Conservation (phyloP, 2,329 filamentous ascomycete genomes). For the Tolypocladium tropicale region DNA sequence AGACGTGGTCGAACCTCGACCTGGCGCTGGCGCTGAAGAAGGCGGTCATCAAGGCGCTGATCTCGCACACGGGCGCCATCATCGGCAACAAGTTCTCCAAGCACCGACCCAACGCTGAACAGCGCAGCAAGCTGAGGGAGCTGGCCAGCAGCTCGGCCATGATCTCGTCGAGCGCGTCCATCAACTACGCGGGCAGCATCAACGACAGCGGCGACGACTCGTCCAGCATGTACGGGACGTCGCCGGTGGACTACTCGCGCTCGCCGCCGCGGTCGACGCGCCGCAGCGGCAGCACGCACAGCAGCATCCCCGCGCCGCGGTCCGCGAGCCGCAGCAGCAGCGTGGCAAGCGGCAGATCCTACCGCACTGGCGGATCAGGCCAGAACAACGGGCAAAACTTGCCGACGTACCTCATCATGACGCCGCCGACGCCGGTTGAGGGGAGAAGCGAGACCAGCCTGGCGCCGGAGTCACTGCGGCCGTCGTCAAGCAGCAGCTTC, state of each 20-base stretch:
- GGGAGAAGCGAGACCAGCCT: conserved; percentile 12
- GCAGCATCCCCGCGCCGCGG: conserved; percentile 33
- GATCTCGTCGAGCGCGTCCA: conserved; percentile 27
- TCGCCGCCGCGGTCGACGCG: conserved; percentile 45
- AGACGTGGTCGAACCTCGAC: conserved; percentile 97
- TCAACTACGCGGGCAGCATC: conserved; percentile 29
- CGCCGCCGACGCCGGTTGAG: conserved; percentile 32
- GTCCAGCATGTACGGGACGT: conserved; percentile 41
- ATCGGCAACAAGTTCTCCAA: conserved; percentile 95
- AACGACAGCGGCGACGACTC: conserved; percentile 49
- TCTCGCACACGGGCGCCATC: conserved; percentile 91
- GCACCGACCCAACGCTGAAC: conserved; percentile 70
- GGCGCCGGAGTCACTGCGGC: conserved; percentile 20
- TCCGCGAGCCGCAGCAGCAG: conserved; percentile 44
- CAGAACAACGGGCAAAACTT: conserved; percentile 16
- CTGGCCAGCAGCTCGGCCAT: conserved; percentile 70
- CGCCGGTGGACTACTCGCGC: conserved; percentile 47
- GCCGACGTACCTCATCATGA: conserved; percentile 36
- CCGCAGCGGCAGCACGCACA: conserved; percentile 35
- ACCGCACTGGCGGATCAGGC: conserved; percentile 21
- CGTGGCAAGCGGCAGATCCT: conserved; percentile 35
- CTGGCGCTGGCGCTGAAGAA: conserved; percentile 88
- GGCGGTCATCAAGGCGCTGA: conserved; percentile 84
- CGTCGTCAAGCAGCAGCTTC: conserved; percentile 20
- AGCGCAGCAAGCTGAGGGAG: conserved; percentile 71